Evolutionary conservation across 2,329 filamentous ascomycete species (phyloP).

Genomic region (Phyllosticta ampelicida): DNA sequence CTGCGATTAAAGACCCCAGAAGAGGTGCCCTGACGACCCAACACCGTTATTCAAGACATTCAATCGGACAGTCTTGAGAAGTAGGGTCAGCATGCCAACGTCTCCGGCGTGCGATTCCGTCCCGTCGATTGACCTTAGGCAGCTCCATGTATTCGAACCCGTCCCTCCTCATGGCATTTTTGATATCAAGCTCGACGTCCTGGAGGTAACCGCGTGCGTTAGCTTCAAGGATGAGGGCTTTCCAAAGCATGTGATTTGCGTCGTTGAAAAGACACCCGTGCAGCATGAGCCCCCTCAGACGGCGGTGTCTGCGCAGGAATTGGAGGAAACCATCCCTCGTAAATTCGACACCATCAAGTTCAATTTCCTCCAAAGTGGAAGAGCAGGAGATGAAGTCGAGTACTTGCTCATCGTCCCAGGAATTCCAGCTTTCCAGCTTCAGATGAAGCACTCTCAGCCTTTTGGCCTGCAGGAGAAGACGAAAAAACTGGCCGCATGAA

Average conservation of each 20-base stretch:
- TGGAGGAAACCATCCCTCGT: background rate
- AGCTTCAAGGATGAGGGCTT: background rate
- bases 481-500: background rate
- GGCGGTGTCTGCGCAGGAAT: background rate
- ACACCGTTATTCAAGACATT: too few relatives aligned
- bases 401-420: background rate
- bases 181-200: background rate
- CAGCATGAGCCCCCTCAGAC: background rate
- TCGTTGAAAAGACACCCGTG: background rate
- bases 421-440: background rate
- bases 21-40: too few relatives aligned
- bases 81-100: too few relatives aligned
- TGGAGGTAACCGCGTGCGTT: background rate
- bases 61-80: too few relatives aligned
- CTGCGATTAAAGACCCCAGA: too few relatives aligned
- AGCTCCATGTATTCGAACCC: background rate
- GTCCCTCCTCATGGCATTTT: background rate
- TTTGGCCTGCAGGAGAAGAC: background rate
- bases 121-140: background rate
- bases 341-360: background rate
- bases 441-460: background rate
- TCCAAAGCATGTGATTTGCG: background rate
- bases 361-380: background rate
- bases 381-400: background rate
- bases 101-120: too few relatives aligned